These are phyloP conservation scores for Teunomyces panamensis DNA, from an alignment of 805 yeast species.

Conservation along the genomic window DNA sequence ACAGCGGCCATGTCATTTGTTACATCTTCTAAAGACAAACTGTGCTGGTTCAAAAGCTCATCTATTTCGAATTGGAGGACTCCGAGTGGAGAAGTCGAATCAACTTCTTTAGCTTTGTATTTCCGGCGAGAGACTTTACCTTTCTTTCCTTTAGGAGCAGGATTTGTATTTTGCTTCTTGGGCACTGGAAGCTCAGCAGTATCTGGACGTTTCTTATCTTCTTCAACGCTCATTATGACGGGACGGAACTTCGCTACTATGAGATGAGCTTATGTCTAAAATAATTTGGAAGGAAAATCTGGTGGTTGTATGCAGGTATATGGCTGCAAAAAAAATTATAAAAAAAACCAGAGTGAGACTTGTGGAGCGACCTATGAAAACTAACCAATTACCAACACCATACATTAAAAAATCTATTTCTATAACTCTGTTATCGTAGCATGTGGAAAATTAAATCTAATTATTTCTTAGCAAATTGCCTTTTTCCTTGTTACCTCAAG, in stretches of 20 bases:
- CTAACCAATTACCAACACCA: background rate
- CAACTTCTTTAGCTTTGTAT: conserved; percentile 62
- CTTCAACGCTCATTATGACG: conserved; percentile 4
- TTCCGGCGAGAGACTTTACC: conserved; percentile 39
- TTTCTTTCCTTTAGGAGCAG: conserved; percentile 13
- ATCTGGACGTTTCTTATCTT: conserved; percentile 10
- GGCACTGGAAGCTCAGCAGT: conserved; percentile 5
- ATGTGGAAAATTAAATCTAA: no score
- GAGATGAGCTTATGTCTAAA: background rate
- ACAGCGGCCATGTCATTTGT: conserved; percentile 63
- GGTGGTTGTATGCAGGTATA: background rate
- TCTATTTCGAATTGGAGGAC: conserved; percentile 72
- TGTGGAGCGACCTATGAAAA: background rate
- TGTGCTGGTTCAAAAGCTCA: conserved; percentile 45
- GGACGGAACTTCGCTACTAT: background rate
- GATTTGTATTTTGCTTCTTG: conserved; percentile 5
- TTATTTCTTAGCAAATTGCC: no score
- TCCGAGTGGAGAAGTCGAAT: conserved; percentile 78
- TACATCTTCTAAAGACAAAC: conserved; percentile 46
- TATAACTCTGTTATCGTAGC: background rate
- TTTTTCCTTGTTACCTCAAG: background rate
- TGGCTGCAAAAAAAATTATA: background rate
- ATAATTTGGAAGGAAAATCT: background rate
- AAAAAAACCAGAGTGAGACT: background rate
- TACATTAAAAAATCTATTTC: background rate